Evolutionary conservation across 495 filamentous ascomycete genomes (phyloP).

Genomic region (Aspergillus mulundensis): DNA sequence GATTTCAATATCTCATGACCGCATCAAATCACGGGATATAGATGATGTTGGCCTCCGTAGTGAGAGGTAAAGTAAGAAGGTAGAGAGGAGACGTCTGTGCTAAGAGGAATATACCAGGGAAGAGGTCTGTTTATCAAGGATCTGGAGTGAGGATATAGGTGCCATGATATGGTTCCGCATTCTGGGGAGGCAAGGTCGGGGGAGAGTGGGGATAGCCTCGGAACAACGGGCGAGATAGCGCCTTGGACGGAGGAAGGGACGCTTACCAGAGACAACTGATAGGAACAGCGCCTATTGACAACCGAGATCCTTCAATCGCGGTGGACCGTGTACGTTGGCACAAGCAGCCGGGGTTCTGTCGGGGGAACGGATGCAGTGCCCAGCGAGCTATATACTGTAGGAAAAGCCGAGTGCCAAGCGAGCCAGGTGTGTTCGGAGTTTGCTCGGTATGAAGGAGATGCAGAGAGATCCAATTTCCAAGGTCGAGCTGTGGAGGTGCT

Average conservation of each 20-base stretch:
- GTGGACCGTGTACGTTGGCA: conserved; percentile 15
- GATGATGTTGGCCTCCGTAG: neutral
- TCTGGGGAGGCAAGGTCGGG: conserved; percentile 14
- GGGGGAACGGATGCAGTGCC: conserved; percentile 36
- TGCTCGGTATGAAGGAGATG: neutral
- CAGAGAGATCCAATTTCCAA: neutral
- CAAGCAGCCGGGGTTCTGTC: conserved; percentile 22
- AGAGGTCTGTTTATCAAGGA: neutral
- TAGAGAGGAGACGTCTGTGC: neutral
- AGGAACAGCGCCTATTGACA: conserved; percentile 3
- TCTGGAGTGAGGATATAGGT: conserved; percentile 1
- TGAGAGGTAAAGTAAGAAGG: conserved; percentile 1
- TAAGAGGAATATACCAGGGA: neutral
- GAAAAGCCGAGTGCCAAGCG: conserved; percentile 10
- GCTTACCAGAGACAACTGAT: conserved; percentile 15
- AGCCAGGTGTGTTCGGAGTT: neutral
- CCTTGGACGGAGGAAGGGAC: conserved; percentile 22
- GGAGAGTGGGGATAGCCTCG: conserved; percentile 11
- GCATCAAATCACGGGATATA: conserved; percentile 12
- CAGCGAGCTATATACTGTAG: conserved; percentile 17
- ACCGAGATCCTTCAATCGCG: conserved; percentile 3
- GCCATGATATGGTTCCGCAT: conserved; percentile 4
- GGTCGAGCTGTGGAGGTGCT: neutral
- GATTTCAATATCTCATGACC: conserved; percentile 29
- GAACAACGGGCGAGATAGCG: conserved; percentile 18